These are phyloP conservation scores for Penicillium roqueforti DNA, from an alignment of 495 filamentous ascomycete species.

Conservation along the genomic window DNA sequence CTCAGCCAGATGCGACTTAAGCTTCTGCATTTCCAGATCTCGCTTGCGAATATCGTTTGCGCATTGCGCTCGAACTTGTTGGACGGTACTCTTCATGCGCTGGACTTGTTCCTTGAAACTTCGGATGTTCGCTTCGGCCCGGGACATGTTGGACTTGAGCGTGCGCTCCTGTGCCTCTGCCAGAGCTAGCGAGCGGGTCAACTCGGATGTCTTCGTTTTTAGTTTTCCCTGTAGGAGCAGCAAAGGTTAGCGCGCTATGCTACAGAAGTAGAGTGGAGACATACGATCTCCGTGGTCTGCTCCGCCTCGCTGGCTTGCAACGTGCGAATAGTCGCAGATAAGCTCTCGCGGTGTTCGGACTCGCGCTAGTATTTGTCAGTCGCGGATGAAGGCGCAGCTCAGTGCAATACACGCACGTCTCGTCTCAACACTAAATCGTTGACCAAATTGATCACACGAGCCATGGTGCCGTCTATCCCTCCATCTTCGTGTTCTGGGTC, in stretches of 20 bases:
- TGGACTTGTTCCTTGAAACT: slow-evolving; percentile 75
- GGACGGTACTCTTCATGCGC: slow-evolving; percentile 68
- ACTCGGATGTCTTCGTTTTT: slow-evolving; percentile 64
- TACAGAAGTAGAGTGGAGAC: background rate
- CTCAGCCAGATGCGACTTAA: slow-evolving; percentile 78
- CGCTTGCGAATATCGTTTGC: slow-evolving; percentile 90
- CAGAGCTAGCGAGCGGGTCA: slow-evolving; percentile 68
- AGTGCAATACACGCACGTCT: slow-evolving; percentile 56
- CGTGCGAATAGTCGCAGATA: slow-evolving; percentile 73
- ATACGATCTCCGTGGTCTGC: slow-evolving; percentile 57
- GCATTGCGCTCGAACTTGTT: slow-evolving; percentile 80
- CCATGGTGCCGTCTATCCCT: slow-evolving; percentile 66
- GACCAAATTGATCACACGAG: slow-evolving; percentile 82
- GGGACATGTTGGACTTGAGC: slow-evolving; percentile 61
- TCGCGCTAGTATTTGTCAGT: slow-evolving; percentile 62
- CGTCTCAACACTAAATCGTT: slow-evolving; percentile 84
- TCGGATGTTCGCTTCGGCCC: slow-evolving; percentile 64
- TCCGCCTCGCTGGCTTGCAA: slow-evolving; percentile 68
- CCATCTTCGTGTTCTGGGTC: slow-evolving; percentile 63
- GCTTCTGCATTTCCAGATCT: slow-evolving; percentile 78
- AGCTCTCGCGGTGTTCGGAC: slow-evolving; percentile 73
- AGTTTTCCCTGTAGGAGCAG: slow-evolving; percentile 49
- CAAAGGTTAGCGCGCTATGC: slow-evolving; percentile 12
- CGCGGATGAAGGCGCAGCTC: background rate
- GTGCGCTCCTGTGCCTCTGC: slow-evolving; percentile 70